Evolutionary conservation across 2,329 filamentous ascomycete species (phyloP), one percentile per base, ranked within the genome.

Genomic region (Pseudocercospora ulei): DNA sequence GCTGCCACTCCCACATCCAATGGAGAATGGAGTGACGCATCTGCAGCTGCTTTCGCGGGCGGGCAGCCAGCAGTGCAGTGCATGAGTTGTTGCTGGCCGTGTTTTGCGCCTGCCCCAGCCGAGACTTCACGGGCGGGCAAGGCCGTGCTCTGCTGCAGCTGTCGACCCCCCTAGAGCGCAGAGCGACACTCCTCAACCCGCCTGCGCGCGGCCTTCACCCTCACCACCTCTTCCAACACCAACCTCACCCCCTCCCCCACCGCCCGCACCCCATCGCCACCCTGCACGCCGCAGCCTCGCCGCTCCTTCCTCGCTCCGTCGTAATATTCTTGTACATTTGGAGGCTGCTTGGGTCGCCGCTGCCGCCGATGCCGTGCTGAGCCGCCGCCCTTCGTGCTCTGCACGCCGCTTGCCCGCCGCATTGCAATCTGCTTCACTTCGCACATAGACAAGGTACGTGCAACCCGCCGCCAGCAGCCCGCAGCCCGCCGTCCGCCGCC

Each of bases 291-390:
- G 20, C 41, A 24, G 9, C 18, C 17, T 23, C 31, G 5, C 5
- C 5, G 9, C 5, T 23, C 20, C 20, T 16, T 7, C 11, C 14
- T 17, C 6, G 3, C 30, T 33, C 23, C 18, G 9, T 9, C 30
- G 11, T 20, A 17, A 12, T 22, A 13, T 33, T 33, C 30, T 16
- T 33, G 18, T 22, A 23, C 30, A 14, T 23, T 29, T 39, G 35
- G 41, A 37, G 35, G 11, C 34, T 33, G 9, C 41, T 23, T 9
- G 7, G 7, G n/a, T 39, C 35, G 38, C 39, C 28, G 34, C 26
- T 42, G 43, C 39, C 43, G 42, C 30, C 19, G 22, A 39, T 39
- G 35, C 34, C 35, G 35, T 31, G 36, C 23, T 46, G 39, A 39
- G 35, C 8, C 30, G 14, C 22, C 23, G 27, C 19, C 38, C 18